Conservation (phyloP, 2,329 filamentous ascomycete species). For the Microdochium bolleyi region DNA sequence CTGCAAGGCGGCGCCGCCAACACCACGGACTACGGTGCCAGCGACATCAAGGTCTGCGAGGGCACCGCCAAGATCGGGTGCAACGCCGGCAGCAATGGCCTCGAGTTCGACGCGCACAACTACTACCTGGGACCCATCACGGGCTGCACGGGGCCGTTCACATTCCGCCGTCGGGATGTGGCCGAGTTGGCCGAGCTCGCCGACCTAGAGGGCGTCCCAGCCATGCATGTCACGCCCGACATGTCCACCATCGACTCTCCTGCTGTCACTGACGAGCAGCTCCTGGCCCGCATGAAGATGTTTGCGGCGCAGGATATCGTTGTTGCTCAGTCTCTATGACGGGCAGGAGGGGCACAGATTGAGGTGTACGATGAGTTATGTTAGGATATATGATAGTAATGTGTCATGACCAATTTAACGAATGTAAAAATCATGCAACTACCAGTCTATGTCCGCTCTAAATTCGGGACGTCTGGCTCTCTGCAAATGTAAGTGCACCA, state of each 20-base stretch:
- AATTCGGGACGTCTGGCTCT: no score
- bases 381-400: not conserved
- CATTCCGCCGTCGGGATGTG: constrained; percentile 10
- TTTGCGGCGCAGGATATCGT: constrained; percentile 15
- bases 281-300: constrained; percentile 13
- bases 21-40: constrained; percentile 25
- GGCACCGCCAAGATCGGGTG: constrained; percentile 39
- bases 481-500: no score
- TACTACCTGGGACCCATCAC: constrained; percentile 39
- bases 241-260: constrained; percentile 11
- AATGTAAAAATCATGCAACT: no score
- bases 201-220: constrained; percentile 2
- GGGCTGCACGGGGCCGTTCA: constrained; percentile 24
- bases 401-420: no score
- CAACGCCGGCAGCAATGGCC: constrained; percentile 39
- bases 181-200: not conserved
- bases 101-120: constrained; percentile 36
- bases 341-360: not conserved
- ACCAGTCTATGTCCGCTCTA: no score
- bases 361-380: not conserved
- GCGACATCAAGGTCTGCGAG: constrained; percentile 36
- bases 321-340: not conserved
- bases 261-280: constrained; percentile 14
- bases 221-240: constrained; percentile 4
- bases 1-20: constrained; percentile 28